Conservation (phyloP, 352 stramenopile genomes). For the Phytophthora cactorum region DNA sequence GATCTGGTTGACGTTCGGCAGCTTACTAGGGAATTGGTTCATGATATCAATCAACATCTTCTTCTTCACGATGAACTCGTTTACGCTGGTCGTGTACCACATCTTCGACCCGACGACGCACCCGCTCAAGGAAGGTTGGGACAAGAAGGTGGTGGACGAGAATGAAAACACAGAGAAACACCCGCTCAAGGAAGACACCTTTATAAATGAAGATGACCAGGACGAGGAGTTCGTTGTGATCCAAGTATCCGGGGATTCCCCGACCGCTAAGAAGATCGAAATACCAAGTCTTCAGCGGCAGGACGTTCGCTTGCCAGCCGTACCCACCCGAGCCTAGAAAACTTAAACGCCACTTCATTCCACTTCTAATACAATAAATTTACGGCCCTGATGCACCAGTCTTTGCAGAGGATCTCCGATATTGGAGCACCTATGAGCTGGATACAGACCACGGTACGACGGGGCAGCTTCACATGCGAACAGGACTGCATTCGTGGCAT, state of each 20-base stretch:
- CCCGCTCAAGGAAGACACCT: conserved; percentile 11
- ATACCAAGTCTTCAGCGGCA: conserved; percentile 3
- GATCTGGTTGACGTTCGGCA: conserved; percentile 57
- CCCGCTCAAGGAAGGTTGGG: conserved; percentile 25
- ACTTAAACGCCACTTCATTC: neutral
- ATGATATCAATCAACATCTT: conserved; percentile 47
- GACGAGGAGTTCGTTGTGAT: conserved; percentile 28
- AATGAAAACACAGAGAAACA: conserved; percentile 13
- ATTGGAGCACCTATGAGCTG: no score
- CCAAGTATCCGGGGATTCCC: conserved; percentile 4
- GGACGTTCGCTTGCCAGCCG: conserved; percentile 2
- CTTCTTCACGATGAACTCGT: conserved; percentile 35
- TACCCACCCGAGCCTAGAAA: neutral
- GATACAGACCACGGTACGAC: no score
- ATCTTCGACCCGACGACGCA: conserved; percentile 41
- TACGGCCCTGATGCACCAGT: no score
- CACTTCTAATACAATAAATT: neutral
- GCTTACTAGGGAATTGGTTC: conserved; percentile 41
- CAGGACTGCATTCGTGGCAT: no score
- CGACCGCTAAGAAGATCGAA: conserved; percentile 2
- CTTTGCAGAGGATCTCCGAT: no score
- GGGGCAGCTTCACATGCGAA: no score
- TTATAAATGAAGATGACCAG: conserved; percentile 18
- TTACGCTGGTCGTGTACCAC: conserved; percentile 34
- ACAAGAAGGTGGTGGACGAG: conserved; percentile 20